phyloP scores from a whole-genome alignment of 352 stramenopile genomes.

The Thalassiosira exigua region DNA sequence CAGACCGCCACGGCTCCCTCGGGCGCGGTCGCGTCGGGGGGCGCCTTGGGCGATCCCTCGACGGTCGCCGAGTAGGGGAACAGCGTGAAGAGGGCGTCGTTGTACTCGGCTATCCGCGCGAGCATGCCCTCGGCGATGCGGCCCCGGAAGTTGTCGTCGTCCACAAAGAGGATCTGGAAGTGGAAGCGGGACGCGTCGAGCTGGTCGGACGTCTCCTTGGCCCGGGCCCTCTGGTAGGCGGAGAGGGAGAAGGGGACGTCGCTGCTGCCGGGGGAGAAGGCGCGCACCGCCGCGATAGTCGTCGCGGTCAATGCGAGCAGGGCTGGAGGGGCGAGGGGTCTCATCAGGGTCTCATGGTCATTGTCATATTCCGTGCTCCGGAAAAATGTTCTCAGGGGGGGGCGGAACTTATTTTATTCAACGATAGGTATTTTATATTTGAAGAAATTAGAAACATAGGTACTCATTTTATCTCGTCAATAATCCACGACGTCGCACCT shows the following conservation, averaged over 20 bases:
- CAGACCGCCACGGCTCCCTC: slow-evolving; percentile 18
- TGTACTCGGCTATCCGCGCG: slow-evolving; percentile 25
- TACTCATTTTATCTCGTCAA: no score
- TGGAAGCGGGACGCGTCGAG: slow-evolving; percentile 32
- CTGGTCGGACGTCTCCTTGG: background rate
- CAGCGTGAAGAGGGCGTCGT: slow-evolving; percentile 26
- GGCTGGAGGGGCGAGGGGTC: background rate
- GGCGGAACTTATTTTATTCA: no score
- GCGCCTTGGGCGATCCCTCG: slow-evolving; percentile 5
- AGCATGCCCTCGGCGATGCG: slow-evolving; percentile 39
- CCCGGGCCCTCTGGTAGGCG: slow-evolving; percentile 14
- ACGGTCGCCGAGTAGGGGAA: slow-evolving; percentile 30
- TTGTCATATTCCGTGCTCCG: no score
- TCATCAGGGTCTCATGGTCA: no score
- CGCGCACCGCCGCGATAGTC: background rate
- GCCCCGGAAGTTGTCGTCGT: slow-evolving; percentile 32
- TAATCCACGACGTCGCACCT: no score
- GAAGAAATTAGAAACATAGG: no score
- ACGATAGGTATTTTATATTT: no score
- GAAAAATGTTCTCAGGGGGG: no score
- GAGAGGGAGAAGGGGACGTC: slow-evolving; percentile 23
- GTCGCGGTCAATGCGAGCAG: background rate
- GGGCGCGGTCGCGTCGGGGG: slow-evolving; percentile 7
- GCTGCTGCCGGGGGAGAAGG: slow-evolving; percentile 18
- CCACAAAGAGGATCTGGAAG: slow-evolving; percentile 41